A percentile compares a stretch with the other conserved stretches of the same genome.
phyloP scores from a whole-genome alignment of 768 basidiomycete species.

The Pisolithus microcarpus region DNA sequence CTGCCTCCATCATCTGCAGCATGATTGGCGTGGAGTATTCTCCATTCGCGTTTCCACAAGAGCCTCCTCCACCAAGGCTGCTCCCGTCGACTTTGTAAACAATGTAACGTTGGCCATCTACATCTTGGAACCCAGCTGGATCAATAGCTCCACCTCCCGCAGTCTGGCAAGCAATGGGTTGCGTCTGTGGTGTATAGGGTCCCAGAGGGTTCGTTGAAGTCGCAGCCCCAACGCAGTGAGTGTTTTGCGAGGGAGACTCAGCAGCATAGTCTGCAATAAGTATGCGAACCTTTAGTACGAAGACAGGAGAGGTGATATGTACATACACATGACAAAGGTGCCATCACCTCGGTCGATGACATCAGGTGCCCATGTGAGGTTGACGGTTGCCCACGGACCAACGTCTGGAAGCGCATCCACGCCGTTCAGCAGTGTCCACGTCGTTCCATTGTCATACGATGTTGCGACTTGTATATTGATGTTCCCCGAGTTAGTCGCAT shows the following conservation, averaged over 20 bases:
- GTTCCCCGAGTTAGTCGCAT: constrained; percentile 15
- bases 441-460: constrained; percentile 13
- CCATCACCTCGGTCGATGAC: constrained; percentile 12
- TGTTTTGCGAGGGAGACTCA: constrained; percentile 3
- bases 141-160: constrained; percentile 24
- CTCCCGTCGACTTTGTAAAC: constrained; percentile 29
- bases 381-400: constrained; percentile 16
- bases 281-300: not conserved
- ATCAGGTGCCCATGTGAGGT: constrained; percentile 18
- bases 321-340: constrained; percentile 18
- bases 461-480: constrained; percentile 18
- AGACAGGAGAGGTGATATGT: not conserved
- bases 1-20: constrained; percentile 21
- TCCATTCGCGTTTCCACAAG: constrained; percentile 18
- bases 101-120: constrained; percentile 20
- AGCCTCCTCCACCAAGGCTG: constrained; percentile 23
- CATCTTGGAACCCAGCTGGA: constrained; percentile 19
- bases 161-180: constrained; percentile 19
- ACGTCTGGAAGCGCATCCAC: constrained; percentile 17
- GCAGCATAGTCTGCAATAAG: constrained; percentile 11
- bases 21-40: constrained; percentile 21
- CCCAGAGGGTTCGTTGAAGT: constrained; percentile 18
- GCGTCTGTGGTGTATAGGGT: constrained; percentile 19
- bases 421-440: constrained; percentile 10
- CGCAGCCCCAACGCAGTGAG: constrained; percentile 25